Percentiles rank a stretch among this genome's conserved stretches.
These are phyloP conservation scores for Aplosporella prunicola DNA, from an alignment of 2,329 filamentous ascomycete genomes.

Conservation along the genomic window DNA sequence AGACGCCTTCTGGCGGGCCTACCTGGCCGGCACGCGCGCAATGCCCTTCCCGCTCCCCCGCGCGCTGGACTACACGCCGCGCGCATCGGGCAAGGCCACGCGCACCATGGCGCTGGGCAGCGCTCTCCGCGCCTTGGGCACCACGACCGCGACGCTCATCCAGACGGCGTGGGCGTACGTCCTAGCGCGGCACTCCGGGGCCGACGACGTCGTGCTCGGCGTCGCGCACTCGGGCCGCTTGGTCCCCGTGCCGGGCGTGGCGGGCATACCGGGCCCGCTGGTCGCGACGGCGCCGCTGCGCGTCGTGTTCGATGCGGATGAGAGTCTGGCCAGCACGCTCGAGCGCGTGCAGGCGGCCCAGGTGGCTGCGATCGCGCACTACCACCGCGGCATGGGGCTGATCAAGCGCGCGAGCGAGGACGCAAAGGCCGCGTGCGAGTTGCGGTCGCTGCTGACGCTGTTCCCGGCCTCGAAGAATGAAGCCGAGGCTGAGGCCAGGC, in stretches of 20 bases:
- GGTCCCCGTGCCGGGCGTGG: conserved; percentile 14
- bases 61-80: no score
- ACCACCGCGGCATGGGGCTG: neutral
- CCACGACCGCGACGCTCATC: conserved; percentile 16
- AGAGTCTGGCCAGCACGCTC: conserved; percentile 11
- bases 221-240: conserved; percentile 18
- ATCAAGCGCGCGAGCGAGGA: neutral
- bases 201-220: conserved; percentile 20
- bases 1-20: neutral
- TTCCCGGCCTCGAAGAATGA: neutral
- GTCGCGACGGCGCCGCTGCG: conserved; percentile 23
- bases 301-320: conserved; percentile 12
- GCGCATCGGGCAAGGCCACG: neutral
- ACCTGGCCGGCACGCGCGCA: neutral
- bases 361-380: neutral
- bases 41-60: conserved; percentile 3
- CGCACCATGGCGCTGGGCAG: neutral
- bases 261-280: conserved; percentile 18
- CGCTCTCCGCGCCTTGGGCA: conserved; percentile 1
- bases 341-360: neutral
- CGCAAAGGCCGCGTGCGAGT: neutral
- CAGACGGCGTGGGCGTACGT: conserved; percentile 20
- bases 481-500: no score
- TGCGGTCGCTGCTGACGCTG: neutral
- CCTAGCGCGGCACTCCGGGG: conserved; percentile 13